Conservation (phyloP, 495 filamentous ascomycete species). For the Aspergillus nidulans region DNA sequence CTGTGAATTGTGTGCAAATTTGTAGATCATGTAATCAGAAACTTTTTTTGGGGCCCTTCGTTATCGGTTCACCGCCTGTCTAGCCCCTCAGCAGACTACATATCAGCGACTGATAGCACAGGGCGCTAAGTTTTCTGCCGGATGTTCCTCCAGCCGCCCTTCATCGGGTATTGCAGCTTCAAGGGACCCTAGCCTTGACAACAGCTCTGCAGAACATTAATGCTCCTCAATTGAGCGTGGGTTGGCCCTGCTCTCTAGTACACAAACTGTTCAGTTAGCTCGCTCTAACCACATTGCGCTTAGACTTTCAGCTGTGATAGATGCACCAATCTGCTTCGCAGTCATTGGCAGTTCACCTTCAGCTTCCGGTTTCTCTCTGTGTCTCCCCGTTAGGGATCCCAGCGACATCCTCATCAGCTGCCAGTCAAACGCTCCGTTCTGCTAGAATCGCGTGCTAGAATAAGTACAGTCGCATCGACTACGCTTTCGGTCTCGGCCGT, state of each 20-base stretch:
- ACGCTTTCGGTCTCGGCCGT: background rate
- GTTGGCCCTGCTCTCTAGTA: too few relatives aligned
- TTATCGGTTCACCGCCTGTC: conserved; percentile 23
- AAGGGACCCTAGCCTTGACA: too few relatives aligned
- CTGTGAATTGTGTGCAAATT: conserved; percentile 38
- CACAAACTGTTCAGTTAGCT: too few relatives aligned
- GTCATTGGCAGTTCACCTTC: too few relatives aligned
- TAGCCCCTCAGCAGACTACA: conserved; percentile 5
- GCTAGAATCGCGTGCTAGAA: background rate
- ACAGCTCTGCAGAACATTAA: too few relatives aligned
- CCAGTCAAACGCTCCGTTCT: background rate
- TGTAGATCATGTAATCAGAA: conserved; percentile 33
- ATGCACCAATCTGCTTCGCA: too few relatives aligned
- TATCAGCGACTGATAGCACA: background rate
- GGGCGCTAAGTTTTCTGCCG: conserved; percentile 9
- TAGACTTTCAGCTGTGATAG: background rate
- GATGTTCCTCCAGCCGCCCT: background rate
- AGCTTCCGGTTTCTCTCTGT: too few relatives aligned
- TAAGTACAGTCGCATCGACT: background rate
- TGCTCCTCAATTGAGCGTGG: too few relatives aligned
- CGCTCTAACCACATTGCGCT: too few relatives aligned
- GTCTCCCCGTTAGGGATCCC: background rate
- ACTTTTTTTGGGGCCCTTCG: conserved; percentile 12
- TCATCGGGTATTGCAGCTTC: background rate
- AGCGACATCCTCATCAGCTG: background rate